Base-by-base conservation (phyloP, 1,139 yeast species). In the Tardiomyces depauwii region DNA sequence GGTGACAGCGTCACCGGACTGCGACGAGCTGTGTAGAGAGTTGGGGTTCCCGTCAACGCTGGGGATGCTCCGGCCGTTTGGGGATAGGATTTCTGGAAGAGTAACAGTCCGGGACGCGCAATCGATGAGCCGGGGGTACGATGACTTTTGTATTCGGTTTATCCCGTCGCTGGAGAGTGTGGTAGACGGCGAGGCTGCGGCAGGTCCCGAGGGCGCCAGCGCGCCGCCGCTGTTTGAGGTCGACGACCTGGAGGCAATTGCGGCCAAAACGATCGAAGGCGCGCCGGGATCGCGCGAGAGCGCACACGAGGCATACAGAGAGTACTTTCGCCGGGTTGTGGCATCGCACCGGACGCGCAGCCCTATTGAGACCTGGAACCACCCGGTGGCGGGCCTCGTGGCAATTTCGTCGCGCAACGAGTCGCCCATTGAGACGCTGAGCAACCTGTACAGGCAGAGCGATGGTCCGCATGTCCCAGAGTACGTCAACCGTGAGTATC, bases 281-380 rank as follows among this genome's bases (percentile, higher is more conserved):
- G 2, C 39, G 19, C n/a, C 13, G 21, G 39, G 21, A 3, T 3
- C 13, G 19, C 11, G 39, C 18, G 19, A 36, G 19, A 4, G 44
- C 21, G 48, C 44, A 19, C 32, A 47, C 41, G 18, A 14, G 18
- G 40, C 53, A 13, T 50, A 51, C 25, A 44, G 49, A 12, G 42
- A 75, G 43, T 72, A 80, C 53, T 73, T 84, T 52, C 72, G 81
- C 42, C 74, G 79, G 51, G 61, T 85, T 25, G 69, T 84, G 21
- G 72, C 89, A 0, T 72, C 83, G 13, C 73, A 77, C 36, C 73
- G 74, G n/a, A 16, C 36, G n/a, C 12, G 39, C 27, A 79, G 87
- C 2, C 82, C 95, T 1, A 88, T 86, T 61, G 97, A 91, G 61
- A 81, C 91, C 2, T 82, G 89, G 60, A 82, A 86, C 55, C 97